Conservation (phyloP, 2,329 filamentous ascomycete species). For the Diplodia scrobiculata region DNA sequence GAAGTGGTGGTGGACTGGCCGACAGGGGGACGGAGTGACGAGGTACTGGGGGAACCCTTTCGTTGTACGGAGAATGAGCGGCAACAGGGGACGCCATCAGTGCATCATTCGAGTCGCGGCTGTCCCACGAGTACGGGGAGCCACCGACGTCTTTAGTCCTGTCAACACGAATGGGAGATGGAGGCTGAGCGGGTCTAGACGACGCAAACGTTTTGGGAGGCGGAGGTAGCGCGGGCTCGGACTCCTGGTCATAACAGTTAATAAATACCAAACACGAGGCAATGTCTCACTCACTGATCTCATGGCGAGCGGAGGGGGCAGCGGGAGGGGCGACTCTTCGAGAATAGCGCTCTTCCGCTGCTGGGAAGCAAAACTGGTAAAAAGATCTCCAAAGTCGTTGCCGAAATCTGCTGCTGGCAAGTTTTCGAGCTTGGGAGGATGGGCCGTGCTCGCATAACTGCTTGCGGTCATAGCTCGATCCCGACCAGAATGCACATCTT, state of each 20-base stretch:
- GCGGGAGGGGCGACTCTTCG: conserved; percentile 23
- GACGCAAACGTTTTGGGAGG: conserved; percentile 26
- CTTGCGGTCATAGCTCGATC: conserved; percentile 52
- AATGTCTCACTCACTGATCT: conserved; percentile 29
- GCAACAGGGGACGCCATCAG: conserved; percentile 48
- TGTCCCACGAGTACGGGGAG: conserved; percentile 57
- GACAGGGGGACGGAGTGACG: conserved; percentile 7
- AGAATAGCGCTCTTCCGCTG: conserved; percentile 34
- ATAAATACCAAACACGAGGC: conserved; percentile 23
- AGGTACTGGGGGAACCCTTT: conserved; percentile 22
- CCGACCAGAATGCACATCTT: conserved; percentile 20
- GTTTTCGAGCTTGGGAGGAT: conserved; percentile 50
- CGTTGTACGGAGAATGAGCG: conserved; percentile 36
- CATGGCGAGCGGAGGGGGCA: conserved; percentile 20
- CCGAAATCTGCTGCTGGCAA: conserved; percentile 41
- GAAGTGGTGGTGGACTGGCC: conserved; percentile 14
- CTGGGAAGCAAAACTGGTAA: conserved; percentile 49
- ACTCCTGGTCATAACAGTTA: conserved; percentile 25
- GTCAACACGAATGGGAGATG: conserved; percentile 26
- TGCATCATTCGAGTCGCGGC: conserved; percentile 54
- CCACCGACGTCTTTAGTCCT: conserved; percentile 46
- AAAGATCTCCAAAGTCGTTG: conserved; percentile 53
- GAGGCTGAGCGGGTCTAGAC: conserved; percentile 17
- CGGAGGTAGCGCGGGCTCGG: conserved; percentile 26
- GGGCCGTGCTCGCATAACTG: conserved; percentile 48